Conservation (phyloP, 768 basidiomycete species). For the Calvatia gigantea region DNA sequence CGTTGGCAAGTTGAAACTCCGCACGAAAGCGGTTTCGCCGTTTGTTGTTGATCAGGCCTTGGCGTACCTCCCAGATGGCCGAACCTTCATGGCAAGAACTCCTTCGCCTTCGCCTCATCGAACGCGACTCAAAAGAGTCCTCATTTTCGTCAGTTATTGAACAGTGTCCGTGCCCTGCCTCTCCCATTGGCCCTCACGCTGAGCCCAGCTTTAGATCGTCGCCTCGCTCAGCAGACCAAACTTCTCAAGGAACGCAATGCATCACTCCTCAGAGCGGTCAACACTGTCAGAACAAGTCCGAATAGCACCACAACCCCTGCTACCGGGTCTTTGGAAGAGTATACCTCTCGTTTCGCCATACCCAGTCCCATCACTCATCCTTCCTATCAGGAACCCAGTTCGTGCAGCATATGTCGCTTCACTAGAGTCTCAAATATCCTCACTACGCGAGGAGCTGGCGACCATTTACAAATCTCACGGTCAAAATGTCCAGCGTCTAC, state of each 20-base stretch:
- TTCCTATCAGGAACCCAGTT: conserved; percentile 65
- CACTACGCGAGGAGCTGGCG: conserved; percentile 87
- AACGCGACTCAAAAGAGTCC: conserved; percentile 80
- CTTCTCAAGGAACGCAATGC: conserved; percentile 91
- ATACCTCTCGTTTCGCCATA: conserved; percentile 22
- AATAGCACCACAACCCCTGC: conserved; percentile 62
- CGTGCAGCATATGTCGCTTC: conserved; percentile 87
- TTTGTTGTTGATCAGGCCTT: conserved; percentile 8
- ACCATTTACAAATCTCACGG: conserved; percentile 95
- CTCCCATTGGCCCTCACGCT: conserved; percentile 15
- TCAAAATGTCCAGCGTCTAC: conserved; percentile 89
- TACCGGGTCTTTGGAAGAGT: conserved; percentile 70
- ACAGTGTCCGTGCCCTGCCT: conserved; percentile 64
- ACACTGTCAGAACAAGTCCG: conserved; percentile 61
- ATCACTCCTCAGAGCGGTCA: conserved; percentile 81
- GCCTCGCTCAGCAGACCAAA: conserved; percentile 89
- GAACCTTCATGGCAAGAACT: conserved; percentile 85
- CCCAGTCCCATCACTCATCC: conserved; percentile 17
- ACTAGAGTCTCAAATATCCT: conserved; percentile 90
- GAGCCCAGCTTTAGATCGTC: conserved; percentile 57
- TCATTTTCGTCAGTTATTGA: conserved; percentile 85
- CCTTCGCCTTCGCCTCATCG: conserved; percentile 72
- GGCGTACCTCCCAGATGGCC: conserved; percentile 49
- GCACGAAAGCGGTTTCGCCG: conserved; percentile 17
- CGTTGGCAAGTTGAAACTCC: conserved; percentile 41